phyloP scores from a whole-genome alignment of 129 eudicot species.

The Escallonia herrerae region DNA sequence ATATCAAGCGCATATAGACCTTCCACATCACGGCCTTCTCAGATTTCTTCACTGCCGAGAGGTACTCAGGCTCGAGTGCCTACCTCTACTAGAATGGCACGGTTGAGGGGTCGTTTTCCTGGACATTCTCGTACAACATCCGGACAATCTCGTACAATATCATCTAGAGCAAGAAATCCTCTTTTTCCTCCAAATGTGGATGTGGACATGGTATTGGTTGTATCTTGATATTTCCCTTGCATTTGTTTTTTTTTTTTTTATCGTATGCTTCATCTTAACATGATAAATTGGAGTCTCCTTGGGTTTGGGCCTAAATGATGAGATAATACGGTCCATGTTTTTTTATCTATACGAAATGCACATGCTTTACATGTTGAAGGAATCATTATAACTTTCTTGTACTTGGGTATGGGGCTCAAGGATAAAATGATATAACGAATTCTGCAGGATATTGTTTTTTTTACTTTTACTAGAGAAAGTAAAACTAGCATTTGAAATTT shows the following conservation, averaged over 20 bases:
- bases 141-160: conserved; percentile 39
- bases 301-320: no score
- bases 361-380: no score
- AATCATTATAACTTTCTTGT: no score
- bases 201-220: conserved; percentile 60
- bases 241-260: background rate
- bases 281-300: no score
- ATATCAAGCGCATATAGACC: conserved; percentile 22
- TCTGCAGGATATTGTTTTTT: no score
- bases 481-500: no score
- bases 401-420: no score
- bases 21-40: conserved; percentile 30
- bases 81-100: conserved; percentile 41
- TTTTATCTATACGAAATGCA: no score
- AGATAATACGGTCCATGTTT: no score
- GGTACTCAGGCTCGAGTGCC: conserved; percentile 39
- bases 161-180: conserved; percentile 36
- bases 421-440: no score
- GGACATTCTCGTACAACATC: conserved; percentile 58
- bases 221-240: background rate
- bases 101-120: conserved; percentile 61
- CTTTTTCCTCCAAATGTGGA: conserved; percentile 77
- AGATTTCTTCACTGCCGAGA: conserved; percentile 29
- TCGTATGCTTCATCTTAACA: background rate
- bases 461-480: no score